Base-by-base conservation (phyloP, 768 basidiomycete genomes). In the Boletus reticulatus region DNA sequence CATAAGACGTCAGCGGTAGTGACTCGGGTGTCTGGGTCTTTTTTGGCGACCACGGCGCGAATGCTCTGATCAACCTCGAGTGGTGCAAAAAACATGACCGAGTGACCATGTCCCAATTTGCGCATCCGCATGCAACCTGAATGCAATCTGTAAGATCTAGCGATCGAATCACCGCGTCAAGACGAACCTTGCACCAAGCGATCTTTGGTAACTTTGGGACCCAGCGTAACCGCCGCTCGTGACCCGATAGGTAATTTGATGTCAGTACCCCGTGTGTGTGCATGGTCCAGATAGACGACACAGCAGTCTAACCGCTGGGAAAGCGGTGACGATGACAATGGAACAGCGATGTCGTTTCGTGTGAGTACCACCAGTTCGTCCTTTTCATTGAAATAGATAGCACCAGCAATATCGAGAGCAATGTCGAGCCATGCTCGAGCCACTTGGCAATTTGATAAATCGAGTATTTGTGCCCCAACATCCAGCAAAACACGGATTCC, bases 381-480 rank as follows among this genome's bases (percentile, higher is more conserved):
- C 4, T 14, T 6, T 7, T 29, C 27, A 29, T 36, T 11, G 34
- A 36, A 36, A 36, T 36, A 36, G 34, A 36, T 14, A 36, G 14
- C 34, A 14, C 34, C 34, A 12, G 67, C 58, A 2, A 74, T 57
- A 24, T 71, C 56, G 6, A 58, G 53, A 5, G 45, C 49, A 11
- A 68, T 63, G 4, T 37, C 27, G 5, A 64, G 44, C 62, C 55
- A 63, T 14, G 22, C 24, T 11, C 27, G 31, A 9, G 71, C 76
- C 6, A 83, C 49, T 20, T 76, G 68, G 2, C 58, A 42, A 55
- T 80, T 83, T 27, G 67, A 66, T 43, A 79, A 58, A 38, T 82
- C 79, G 14, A 82, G 66, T 62, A 83, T 76, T 57, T 82, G 81
- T 1, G 81, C 81, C 4, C 81, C 81, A 22, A 82, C 78, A 54